phyloP scores from a whole-genome alignment of 495 filamentous ascomycete species.

The Pyrenula massariospora region DNA sequence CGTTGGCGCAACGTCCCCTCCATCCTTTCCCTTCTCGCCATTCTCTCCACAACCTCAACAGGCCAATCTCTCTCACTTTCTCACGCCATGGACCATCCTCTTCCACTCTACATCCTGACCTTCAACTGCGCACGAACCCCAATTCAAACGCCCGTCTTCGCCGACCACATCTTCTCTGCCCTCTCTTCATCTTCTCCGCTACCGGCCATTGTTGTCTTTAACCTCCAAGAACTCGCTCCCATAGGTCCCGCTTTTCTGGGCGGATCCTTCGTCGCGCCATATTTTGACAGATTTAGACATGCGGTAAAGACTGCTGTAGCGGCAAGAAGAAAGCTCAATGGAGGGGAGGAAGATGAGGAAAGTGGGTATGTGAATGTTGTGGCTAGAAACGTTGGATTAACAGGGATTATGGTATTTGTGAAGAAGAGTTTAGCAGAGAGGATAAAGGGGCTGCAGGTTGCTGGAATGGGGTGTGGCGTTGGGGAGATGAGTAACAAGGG shows the following conservation, averaged over 20 bases:
- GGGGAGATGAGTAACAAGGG: slow-evolving; percentile 92
- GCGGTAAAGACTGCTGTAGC: slow-evolving; percentile 58
- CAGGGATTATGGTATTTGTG: slow-evolving; percentile 71
- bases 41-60: too few relatives aligned
- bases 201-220: slow-evolving; percentile 66
- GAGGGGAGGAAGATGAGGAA: slow-evolving; percentile 5
- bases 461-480: slow-evolving; percentile 69
- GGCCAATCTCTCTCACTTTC: too few relatives aligned
- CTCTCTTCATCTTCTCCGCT: slow-evolving; percentile 38
- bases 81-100: too few relatives aligned
- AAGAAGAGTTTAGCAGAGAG: slow-evolving; percentile 39
- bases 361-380: slow-evolving; percentile 38
- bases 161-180: slow-evolving; percentile 58
- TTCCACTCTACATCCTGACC: slow-evolving; percentile 78
- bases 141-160: slow-evolving; percentile 53
- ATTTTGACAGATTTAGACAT: slow-evolving; percentile 53
- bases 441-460: slow-evolving; percentile 51
- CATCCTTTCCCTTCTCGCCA: too few relatives aligned
- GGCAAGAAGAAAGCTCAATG: neutral
- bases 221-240: slow-evolving; percentile 84
- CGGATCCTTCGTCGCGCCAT: slow-evolving; percentile 65
- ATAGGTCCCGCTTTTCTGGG: slow-evolving; percentile 75
- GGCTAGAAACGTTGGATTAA: slow-evolving; percentile 73
- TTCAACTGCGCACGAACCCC: slow-evolving; percentile 75
- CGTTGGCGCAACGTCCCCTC: too few relatives aligned